These are phyloP conservation scores for Populus pruinosa DNA, from an alignment of 345 rosid genomes.

Conservation along the genomic window DNA sequence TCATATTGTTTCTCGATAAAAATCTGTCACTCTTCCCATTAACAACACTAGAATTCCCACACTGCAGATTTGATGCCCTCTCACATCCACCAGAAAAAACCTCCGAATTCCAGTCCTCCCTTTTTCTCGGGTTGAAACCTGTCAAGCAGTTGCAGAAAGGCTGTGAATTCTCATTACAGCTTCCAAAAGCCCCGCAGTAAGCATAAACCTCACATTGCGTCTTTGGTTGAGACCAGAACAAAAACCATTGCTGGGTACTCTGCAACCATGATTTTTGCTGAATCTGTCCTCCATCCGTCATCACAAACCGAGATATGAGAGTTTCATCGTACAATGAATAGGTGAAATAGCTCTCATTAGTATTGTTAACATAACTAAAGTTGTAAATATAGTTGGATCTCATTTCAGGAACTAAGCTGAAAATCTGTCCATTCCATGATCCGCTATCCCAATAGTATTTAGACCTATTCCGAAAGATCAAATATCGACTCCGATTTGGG, in stretches of 20 bases:
- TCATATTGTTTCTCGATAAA: constrained; percentile 13
- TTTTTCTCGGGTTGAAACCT: constrained; percentile 40
- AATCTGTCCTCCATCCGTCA: constrained; percentile 65
- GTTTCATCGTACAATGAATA: constrained; percentile 34
- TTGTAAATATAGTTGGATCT: constrained; percentile 44
- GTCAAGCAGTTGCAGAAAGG: constrained; percentile 51
- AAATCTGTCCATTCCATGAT: constrained; percentile 48
- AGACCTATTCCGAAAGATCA: constrained; percentile 51
- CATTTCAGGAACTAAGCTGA: constrained; percentile 69
- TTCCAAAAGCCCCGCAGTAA: constrained; percentile 67
- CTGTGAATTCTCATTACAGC: constrained; percentile 39
- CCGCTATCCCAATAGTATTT: constrained; percentile 60
- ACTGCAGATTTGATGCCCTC: constrained; percentile 47
- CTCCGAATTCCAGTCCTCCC: constrained; percentile 41
- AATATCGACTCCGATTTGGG: constrained; percentile 49
- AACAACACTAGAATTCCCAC: constrained; percentile 25
- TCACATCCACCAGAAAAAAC: constrained; percentile 65
- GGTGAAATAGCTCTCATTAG: constrained; percentile 57
- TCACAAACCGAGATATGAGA: constrained; percentile 41
- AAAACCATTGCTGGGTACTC: constrained; percentile 39
- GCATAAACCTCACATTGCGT: constrained; percentile 65
- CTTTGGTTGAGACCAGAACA: constrained; percentile 67
- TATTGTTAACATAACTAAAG: constrained; percentile 42
- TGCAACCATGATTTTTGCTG: constrained; percentile 43
- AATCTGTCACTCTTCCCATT: constrained; percentile 37